Percentiles rank a stretch among this genome's conserved stretches.
phyloP scores from a whole-genome alignment of 305 asterid species.

The Nicotiana rustica region DNA sequence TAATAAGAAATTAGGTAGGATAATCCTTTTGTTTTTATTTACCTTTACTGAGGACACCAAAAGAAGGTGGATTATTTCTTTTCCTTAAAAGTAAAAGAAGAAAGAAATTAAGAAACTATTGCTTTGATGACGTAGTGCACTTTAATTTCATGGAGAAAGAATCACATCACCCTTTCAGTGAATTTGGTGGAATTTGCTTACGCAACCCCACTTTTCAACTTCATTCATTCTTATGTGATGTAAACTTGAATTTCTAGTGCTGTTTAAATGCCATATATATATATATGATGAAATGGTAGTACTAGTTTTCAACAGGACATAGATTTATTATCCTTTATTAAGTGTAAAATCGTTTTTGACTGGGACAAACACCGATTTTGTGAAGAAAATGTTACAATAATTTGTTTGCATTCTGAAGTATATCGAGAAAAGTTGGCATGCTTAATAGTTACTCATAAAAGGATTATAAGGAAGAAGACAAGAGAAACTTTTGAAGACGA shows the following conservation, averaged over 20 bases:
- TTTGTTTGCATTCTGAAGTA: too few species aligned
- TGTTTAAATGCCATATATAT: not conserved
- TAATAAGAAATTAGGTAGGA: not conserved
- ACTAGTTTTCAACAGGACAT: not conserved
- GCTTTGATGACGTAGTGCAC: conserved; percentile 31
- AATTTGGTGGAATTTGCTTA: conserved; percentile 25
- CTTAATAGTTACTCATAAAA: too few species aligned
- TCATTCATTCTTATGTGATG: not conserved
- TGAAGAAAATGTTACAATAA: not conserved
- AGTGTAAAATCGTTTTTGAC: not conserved
- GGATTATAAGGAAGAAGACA: too few species aligned
- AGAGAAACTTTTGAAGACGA: too few species aligned
- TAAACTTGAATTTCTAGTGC: not conserved
- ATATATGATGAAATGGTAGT: conserved; percentile 2
- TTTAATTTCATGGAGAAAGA: not conserved
- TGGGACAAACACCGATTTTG: not conserved
- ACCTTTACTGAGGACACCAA: not conserved
- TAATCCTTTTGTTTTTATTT: not conserved
- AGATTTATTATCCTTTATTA: not conserved
- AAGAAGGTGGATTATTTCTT: not conserved
- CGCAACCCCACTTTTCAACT: conserved; percentile 29
- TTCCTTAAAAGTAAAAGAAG: not conserved
- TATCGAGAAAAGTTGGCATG: too few species aligned
- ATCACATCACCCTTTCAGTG: not conserved
- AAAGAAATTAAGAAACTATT: not conserved